Evolutionary conservation across 1,139 yeast species (phyloP).

Genomic region (Debaryomyces coudertii): DNA sequence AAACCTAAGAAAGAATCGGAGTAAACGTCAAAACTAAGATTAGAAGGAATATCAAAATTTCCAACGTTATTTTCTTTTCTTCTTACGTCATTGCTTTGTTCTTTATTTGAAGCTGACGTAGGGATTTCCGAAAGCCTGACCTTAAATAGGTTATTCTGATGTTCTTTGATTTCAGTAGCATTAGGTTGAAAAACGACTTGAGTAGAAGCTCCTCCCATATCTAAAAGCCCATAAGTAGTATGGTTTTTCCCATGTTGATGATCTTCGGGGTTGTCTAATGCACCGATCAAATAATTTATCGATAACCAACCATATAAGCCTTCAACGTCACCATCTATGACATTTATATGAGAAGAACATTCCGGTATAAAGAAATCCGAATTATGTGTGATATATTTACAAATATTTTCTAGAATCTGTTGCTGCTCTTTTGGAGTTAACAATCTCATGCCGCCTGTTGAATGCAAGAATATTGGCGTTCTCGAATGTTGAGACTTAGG

Average conservation of each 20-base stretch:
- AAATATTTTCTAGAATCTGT: conserved; percentile 54
- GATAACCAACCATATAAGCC: conserved; percentile 86
- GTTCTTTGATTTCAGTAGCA: conserved; percentile 54
- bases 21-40: conserved; percentile 53
- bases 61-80: conserved; percentile 10
- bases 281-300: conserved; percentile 66
- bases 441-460: conserved; percentile 82
- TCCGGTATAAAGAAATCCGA: conserved; percentile 63
- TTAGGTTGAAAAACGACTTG: conserved; percentile 81
- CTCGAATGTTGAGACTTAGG: conserved; percentile 69
- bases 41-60: conserved; percentile 18
- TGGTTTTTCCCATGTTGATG: conserved; percentile 57
- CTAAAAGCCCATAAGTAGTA: conserved; percentile 72
- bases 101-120: conserved; percentile 20
- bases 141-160: conserved; percentile 55
- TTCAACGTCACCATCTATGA: conserved; percentile 77
- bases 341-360: conserved; percentile 61
- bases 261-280: conserved; percentile 51
- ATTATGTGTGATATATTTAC: conserved; percentile 54
- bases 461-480: conserved; percentile 77
- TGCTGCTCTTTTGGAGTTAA: conserved; percentile 58
- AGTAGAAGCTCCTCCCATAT: conserved; percentile 90
- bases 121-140: conserved; percentile 52
- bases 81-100: conserved; percentile 15
- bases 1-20: conserved; percentile 77